Evolutionary conservation across 2,329 filamentous ascomycete species (phyloP).

Genomic region (Fusarium sublunatum): DNA sequence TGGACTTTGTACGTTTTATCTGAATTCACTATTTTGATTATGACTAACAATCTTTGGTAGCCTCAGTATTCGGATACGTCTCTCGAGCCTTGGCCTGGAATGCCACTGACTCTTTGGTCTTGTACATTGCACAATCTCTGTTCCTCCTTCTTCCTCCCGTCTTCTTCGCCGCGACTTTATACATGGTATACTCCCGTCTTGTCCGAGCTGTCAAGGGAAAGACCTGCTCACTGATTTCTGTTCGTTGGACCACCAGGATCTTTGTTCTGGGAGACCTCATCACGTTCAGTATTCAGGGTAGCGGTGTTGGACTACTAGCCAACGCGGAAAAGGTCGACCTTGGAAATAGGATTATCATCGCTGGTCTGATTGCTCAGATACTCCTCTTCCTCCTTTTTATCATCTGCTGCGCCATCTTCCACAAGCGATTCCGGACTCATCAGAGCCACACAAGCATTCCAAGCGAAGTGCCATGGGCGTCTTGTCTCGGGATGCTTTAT

Average conservation of each 20-base stretch:
- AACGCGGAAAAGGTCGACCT: neutral
- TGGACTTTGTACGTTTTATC: slow-evolving; percentile 54
- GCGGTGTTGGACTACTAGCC: slow-evolving; percentile 16
- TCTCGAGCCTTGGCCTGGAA: slow-evolving; percentile 24
- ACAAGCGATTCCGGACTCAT: slow-evolving; percentile 7
- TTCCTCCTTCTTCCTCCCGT: slow-evolving; percentile 28
- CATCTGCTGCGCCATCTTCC: slow-evolving; percentile 10
- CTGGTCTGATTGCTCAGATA: slow-evolving; percentile 3
- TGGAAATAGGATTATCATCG: slow-evolving; percentile 18
- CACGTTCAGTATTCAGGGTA: slow-evolving; percentile 26
- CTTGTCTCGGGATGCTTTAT: slow-evolving; percentile 26
- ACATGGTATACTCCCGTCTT: slow-evolving; percentile 31
- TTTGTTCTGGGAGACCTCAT: slow-evolving; percentile 30
- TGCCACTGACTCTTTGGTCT: slow-evolving; percentile 10
- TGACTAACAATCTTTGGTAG: neutral
- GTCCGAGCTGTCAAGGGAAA: slow-evolving; percentile 12
- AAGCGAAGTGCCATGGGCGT: neutral
- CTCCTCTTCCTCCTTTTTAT: slow-evolving; percentile 21
- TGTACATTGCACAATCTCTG: slow-evolving; percentile 31
- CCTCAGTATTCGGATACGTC: slow-evolving; percentile 27
- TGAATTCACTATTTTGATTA: accelerated
- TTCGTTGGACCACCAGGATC: slow-evolving; percentile 19
- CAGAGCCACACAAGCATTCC: accelerated
- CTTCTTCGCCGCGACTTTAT: slow-evolving; percentile 33
- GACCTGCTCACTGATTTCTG: slow-evolving; percentile 7